Evolutionary conservation across 306 rosid genomes (phyloP).

Genomic region (Medicago lupulina): DNA sequence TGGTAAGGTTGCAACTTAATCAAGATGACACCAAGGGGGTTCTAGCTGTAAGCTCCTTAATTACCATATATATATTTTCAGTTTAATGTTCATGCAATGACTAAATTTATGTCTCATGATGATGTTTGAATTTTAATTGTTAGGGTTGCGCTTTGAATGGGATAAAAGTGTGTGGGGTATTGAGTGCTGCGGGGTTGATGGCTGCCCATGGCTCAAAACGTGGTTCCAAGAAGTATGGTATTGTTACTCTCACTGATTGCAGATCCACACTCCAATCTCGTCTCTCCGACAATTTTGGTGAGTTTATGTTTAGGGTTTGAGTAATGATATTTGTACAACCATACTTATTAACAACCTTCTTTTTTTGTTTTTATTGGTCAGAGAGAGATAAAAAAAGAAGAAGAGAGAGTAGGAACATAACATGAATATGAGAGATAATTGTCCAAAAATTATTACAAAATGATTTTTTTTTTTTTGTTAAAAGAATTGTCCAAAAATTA

Average conservation of each 20-base stretch:
- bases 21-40: slow-evolving; percentile 43
- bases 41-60: slow-evolving; percentile 9
- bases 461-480: too few relatives aligned
- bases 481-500: too few relatives aligned
- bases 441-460: too few relatives aligned
- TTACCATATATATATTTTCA: background rate
- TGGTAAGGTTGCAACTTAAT: slow-evolving; percentile 55
- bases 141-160: slow-evolving; percentile 63
- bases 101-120: too few relatives aligned
- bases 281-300: slow-evolving; percentile 58
- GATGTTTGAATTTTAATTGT: background rate
- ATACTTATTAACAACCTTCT: too few relatives aligned
- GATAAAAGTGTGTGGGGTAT: slow-evolving; percentile 61
- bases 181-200: slow-evolving; percentile 66
- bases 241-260: slow-evolving; percentile 62
- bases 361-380: too few relatives aligned
- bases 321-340: too few relatives aligned
- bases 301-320: background rate
- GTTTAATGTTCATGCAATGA: too few relatives aligned
- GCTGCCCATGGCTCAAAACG: slow-evolving; percentile 52
- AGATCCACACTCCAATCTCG: slow-evolving; percentile 53
- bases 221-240: slow-evolving; percentile 55
- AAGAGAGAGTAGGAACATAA: too few relatives aligned
- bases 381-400: too few relatives aligned
- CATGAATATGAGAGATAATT: too few relatives aligned